Base-by-base conservation (phyloP, 495 filamentous ascomycete species). In the Xylaria longipes region DNA sequence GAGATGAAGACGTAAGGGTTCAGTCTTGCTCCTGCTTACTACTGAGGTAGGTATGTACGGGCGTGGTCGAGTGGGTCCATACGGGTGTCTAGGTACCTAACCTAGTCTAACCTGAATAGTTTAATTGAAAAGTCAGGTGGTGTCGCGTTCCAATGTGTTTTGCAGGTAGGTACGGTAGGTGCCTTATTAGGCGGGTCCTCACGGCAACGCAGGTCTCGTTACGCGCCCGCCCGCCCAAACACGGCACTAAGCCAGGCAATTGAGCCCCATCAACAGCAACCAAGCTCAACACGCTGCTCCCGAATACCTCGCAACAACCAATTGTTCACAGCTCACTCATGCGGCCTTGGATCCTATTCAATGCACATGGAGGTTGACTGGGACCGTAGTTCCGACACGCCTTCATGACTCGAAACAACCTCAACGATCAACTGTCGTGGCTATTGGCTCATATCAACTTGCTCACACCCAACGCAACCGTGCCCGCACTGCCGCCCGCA, bases 391-490 rank as follows among this genome's bases (percentile, higher is more conserved):
- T 81, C 75, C 78, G 70, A 76, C 58, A 71, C 76, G 78, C 66
- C 77, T 81, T 83, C 76, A 92, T 92, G 90, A 91, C 90, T 84
- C 84, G 82, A 79, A 87, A 91, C 80, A 91, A 91, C 80, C 81
- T 91, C 65, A 78, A 75, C 72, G 82, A 82, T 74, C 87, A 91
- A 69, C 81, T 90, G 74, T 82, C 83, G 72, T 91, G 89, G 89
- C 84, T 91, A 75, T 77, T 89, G 72, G 78, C 79, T 64, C 81
- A 83, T 76, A 81, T 75, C 71, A 64, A 72, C 64, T 65, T 78
- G 57, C 77, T 71, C 68, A 75, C 76, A 64, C 80, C 80, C 50
- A 68, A 77, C 68, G 75, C 77, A 37, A 60, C 57, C 14, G 57
- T 60, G 65, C 79, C 75, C 60, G 29, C 70, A 20, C 66, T 82